A percentile compares a stretch with the other conserved stretches of the same genome.
phyloP scores from a whole-genome alignment of 2,329 filamentous ascomycete species.

The Colletotrichum eremochloae region DNA sequence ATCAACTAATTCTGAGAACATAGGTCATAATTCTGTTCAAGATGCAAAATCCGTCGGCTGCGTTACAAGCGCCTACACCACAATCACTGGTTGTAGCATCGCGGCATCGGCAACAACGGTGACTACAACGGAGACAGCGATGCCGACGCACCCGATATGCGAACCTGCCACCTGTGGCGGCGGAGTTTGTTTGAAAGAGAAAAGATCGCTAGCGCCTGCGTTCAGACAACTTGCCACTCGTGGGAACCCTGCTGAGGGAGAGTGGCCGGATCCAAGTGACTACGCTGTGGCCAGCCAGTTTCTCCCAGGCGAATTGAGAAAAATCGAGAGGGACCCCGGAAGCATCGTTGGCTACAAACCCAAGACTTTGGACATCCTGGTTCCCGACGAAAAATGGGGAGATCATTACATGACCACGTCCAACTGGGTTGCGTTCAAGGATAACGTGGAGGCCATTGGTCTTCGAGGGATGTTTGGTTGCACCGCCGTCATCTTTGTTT shows the following conservation, averaged over 20 bases:
- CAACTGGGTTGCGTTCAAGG: neutral
- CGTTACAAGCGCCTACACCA: conserved; percentile 1
- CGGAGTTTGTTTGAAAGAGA: neutral
- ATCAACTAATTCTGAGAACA: neutral
- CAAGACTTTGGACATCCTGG: neutral
- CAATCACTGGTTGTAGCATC: conserved; percentile 3
- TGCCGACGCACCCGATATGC: neutral
- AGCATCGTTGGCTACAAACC: neutral
- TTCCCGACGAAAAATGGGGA: accelerated
- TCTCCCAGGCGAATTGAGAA: neutral
- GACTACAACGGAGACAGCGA: neutral
- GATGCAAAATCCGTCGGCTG: neutral
- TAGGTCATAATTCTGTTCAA: neutral
- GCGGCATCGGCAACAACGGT: neutral
- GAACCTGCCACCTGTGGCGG: neutral
- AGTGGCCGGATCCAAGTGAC: neutral
- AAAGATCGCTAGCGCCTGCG: neutral
- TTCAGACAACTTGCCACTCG: neutral
- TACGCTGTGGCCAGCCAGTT: neutral
- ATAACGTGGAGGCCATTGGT: neutral
- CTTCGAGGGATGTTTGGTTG: neutral
- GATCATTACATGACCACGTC: neutral
- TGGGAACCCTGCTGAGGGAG: neutral
- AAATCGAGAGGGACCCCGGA: neutral
- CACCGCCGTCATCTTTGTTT: neutral